A percentile compares a stretch with the other conserved stretches of the same genome.
Evolutionary conservation across 768 basidiomycete genomes (phyloP).

Genomic region (Megacollybia marginata): DNA sequence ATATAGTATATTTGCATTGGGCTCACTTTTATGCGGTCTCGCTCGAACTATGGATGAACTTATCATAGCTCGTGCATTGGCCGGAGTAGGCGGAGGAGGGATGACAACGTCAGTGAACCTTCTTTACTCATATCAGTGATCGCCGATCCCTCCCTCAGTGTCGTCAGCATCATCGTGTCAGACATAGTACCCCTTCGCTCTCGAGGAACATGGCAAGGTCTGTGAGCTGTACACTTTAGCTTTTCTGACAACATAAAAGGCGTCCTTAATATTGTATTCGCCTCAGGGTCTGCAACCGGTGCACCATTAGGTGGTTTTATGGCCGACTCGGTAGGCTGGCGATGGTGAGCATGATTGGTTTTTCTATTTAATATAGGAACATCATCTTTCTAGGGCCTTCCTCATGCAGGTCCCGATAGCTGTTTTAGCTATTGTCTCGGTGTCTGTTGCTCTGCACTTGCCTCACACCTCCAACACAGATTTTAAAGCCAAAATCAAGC

Average conservation of each 20-base stretch:
- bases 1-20: conserved; percentile 24
- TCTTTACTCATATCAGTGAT: background rate
- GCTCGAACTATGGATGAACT: conserved; percentile 25
- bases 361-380: background rate
- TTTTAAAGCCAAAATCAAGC: conserved; percentile 43
- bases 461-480: conserved; percentile 33
- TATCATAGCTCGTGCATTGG: conserved; percentile 24
- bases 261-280: conserved; percentile 52
- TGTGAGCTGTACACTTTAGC: background rate
- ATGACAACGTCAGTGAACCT: conserved; percentile 24
- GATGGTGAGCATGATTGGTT: conserved; percentile 34
- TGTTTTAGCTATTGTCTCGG: conserved; percentile 43
- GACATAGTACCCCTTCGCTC: conserved; percentile 56
- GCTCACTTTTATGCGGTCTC: conserved; percentile 25
- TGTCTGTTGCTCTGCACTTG: conserved; percentile 47
- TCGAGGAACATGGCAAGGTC: conserved; percentile 68
- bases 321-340: conserved; percentile 59
- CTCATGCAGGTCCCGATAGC: conserved; percentile 53
- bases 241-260: conserved; percentile 22
- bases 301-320: conserved; percentile 60
- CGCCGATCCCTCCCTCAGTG: conserved; percentile 21
- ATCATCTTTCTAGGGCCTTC: conserved; percentile 41
- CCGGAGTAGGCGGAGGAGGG: conserved; percentile 29
- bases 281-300: conserved; percentile 48
- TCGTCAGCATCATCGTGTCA: conserved; percentile 59